phyloP scores from a whole-genome alignment of 495 filamentous ascomycete genomes.

The Penicillium steckii region DNA sequence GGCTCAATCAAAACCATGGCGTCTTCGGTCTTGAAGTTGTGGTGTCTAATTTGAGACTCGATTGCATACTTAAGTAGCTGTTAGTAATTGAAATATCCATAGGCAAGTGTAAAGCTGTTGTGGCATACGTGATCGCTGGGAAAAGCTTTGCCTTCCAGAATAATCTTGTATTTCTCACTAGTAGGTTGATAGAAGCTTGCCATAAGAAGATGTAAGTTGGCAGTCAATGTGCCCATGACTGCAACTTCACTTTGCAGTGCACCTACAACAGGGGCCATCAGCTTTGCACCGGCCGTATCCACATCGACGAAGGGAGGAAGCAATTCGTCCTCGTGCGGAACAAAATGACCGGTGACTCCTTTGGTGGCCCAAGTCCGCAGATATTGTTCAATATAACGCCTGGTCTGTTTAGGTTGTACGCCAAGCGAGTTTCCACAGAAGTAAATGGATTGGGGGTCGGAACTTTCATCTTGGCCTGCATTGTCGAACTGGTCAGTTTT shows the following conservation, averaged over 20 bases:
- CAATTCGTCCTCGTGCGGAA: conserved; percentile 69
- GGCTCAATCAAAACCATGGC: conserved; percentile 79
- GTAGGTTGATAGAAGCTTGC: conserved; percentile 86
- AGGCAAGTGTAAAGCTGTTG: neutral
- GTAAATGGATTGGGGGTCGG: conserved; percentile 64
- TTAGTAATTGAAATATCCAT: conserved; percentile 1
- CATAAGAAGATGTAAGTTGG: conserved; percentile 89
- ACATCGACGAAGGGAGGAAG: conserved; percentile 80
- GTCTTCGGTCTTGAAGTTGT: conserved; percentile 62
- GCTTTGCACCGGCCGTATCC: conserved; percentile 66
- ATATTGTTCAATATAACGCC: conserved; percentile 70
- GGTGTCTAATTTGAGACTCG: conserved; percentile 81
- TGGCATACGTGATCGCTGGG: conserved; percentile 79
- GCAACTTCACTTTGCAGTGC: conserved; percentile 77
- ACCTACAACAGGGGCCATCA: conserved; percentile 85
- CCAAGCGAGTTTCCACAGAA: conserved; percentile 97
- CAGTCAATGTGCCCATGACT: conserved; percentile 90
- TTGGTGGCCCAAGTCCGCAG: conserved; percentile 87
- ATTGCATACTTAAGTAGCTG: conserved; percentile 74
- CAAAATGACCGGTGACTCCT: conserved; percentile 93
- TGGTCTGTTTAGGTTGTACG: conserved; percentile 75
- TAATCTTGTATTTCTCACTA: conserved; percentile 77
- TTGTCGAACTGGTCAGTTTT: neutral
- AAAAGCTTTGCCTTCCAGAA: conserved; percentile 91
- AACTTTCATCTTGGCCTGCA: conserved; percentile 34